Evolutionary conservation across 2,329 filamentous ascomycete genomes (phyloP).

Genomic region (Diaporthe amygdali): DNA sequence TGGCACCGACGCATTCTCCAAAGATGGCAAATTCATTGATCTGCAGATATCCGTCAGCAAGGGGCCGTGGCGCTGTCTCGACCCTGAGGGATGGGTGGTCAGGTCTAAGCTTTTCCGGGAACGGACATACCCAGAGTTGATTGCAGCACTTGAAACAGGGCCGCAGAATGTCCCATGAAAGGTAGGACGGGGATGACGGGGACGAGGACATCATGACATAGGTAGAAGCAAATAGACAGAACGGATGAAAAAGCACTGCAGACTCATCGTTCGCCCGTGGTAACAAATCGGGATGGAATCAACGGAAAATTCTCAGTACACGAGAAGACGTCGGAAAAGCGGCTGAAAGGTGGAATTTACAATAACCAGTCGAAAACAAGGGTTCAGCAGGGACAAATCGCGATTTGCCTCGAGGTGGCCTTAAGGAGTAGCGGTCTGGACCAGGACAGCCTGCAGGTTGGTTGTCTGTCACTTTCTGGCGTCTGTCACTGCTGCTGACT

Average conservation of each 20-base stretch:
- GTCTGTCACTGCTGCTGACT: background rate
- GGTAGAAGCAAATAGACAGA: background rate
- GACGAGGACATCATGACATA: conserved; percentile 10
- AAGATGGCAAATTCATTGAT: conserved; percentile 28
- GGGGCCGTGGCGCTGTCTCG: background rate
- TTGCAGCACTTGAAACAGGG: conserved; percentile 25
- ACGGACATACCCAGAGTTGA: conserved; percentile 21
- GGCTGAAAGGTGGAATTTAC: background rate
- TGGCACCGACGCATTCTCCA: conserved; percentile 37
- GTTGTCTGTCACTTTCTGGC: conserved; percentile 5
- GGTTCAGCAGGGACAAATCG: background rate
- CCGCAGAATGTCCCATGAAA: conserved; percentile 23
- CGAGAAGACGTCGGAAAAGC: background rate
- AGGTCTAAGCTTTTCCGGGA: background rate
- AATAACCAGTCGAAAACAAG: background rate
- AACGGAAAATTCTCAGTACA: background rate
- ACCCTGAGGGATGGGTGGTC: background rate
- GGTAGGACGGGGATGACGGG: background rate
- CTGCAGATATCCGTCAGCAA: conserved; percentile 22
- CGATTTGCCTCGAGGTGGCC: background rate
- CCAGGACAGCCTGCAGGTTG: conserved; percentile 4
- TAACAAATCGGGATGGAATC: conserved; percentile 12
- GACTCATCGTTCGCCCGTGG: background rate
- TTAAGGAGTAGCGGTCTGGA: conserved; percentile 24
- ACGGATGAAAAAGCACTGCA: background rate